Evolutionary conservation across 1,139 yeast genomes (phyloP), one percentile per base, ranked within the genome.

Genomic region (Insectozyma bohioensis): DNA sequence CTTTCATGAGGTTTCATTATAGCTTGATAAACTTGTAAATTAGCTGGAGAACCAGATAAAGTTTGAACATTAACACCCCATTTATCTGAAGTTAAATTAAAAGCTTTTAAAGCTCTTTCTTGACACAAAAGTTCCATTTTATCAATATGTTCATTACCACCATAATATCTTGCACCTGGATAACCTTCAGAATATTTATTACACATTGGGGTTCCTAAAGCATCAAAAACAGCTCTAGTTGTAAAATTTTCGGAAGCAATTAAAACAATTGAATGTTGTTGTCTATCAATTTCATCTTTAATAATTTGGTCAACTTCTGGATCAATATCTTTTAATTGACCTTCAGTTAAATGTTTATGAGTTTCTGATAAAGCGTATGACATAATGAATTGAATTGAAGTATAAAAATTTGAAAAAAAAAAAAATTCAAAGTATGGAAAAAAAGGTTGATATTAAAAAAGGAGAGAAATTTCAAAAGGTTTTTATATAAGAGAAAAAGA

Each of bases 41-140:
- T 92, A 41, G 98, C 98, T 45, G 97, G 97, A 20, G 97, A 88
- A 46, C 98, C 98, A 37, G 95, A 85, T 51, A 92, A 73, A 21
- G 97, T 78, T 71, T 92, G 98, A 35, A 92, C 98, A 54, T 92
- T 92, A 54, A 92, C 97, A 43, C 98, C 97, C 97, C 98, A 92
- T 61, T 81, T 78, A 46, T 80, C 94, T 33, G 90, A 70, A 51
- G 84, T 76, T 39, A 88, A 61, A 50, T 75, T 66, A 71, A 92
- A 92, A 15, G 97, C 95, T 43, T 82, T 75, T 48, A 92, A 74
- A 36, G 97, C 98, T 65, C 98, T 80, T 54, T 83, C 72, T 71
- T 90, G 97, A 67, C 97, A 92, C 51, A 92, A 71, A 31, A 78
- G 60, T 69, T 92, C 98, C 63, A 87, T 86, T 62, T 86, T 81